Evolutionary conservation across 192 early-diverging fungal species (phyloP), one percentile per base, ranked within the genome.

Genomic region (Backusella liffmaniae): DNA sequence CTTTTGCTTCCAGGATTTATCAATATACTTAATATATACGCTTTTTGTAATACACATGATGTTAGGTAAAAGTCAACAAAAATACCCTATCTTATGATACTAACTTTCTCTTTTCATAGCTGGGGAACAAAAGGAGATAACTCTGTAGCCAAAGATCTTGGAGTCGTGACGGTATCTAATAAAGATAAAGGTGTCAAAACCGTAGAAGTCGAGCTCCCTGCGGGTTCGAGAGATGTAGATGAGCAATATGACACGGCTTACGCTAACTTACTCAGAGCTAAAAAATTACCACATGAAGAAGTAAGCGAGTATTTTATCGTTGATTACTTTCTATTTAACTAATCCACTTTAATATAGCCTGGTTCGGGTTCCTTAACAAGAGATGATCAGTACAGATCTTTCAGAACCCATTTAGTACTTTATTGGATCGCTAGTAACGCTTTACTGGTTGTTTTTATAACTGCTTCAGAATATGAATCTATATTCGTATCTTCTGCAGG

Each of bases 111-210:
- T 29, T 3, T 59, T 21, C 26, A 62, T 62, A 62, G 92, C 4
- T 98, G 96, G 96, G 96, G 96, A 56, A 97, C 96, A 44, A 97
- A 97, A 87, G 94, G 96, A 39, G 94, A 94, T 85, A 95, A 92
- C 41, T 85, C 74, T 35, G 75, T 88, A 12, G 83, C 82, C 23
- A 84, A 84, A 69, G 93, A 93, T 75, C 88, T 96, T 26, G 95
- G 94, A 32, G 83, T 87, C 5, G 96, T 91, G 41, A 96, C 91
- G 77, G 85, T 87, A 3, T 83, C 82, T 66, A 77, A 85, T 39
- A 91, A 92, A 75, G 84, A 87, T 83, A 85, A 83, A 30, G 56
- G 56, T 29, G 23, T 62, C 4, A 88, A 88, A 37, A 82, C 86
- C 65, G 94, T 90, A 4, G 88, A 93, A 30, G 84, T 97, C 21